Evolutionary conservation across 2,329 filamentous ascomycete genomes (phyloP).

Genomic region (Colletotrichum lindemuthianum): DNA sequence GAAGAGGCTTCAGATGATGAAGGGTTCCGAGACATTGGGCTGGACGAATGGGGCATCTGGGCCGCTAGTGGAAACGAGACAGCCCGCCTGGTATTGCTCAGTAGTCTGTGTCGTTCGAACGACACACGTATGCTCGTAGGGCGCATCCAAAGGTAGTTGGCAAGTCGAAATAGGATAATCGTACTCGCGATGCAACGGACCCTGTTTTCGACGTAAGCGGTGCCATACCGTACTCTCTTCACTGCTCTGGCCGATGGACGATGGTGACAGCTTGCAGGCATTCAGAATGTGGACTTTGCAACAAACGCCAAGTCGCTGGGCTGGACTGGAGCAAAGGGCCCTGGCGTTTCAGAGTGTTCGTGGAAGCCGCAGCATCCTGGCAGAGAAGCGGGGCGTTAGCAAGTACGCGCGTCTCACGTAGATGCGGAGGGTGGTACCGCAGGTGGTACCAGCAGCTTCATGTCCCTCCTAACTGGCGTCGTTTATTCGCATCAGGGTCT

Average conservation of each 20-base stretch:
- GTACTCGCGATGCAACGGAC: too few relatives aligned
- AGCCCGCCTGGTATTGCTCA: neutral
- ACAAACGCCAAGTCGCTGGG: conserved; percentile 28
- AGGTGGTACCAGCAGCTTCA: conserved; percentile 17
- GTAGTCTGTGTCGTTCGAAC: too few relatives aligned
- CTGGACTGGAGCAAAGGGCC: conserved; percentile 2
- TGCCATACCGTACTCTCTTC: too few relatives aligned
- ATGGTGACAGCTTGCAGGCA: neutral
- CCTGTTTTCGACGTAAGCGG: too few relatives aligned
- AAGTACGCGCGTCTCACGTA: conserved; percentile 35
- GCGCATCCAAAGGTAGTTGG: too few relatives aligned
- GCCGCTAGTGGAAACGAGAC: conserved; percentile 25
- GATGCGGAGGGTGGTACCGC: conserved; percentile 17
- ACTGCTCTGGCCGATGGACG: too few relatives aligned
- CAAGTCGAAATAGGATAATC: too few relatives aligned
- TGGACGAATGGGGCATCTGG: conserved; percentile 22
- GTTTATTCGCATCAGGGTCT: conserved; percentile 20
- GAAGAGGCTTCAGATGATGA: conserved; percentile 11
- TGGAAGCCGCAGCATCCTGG: conserved; percentile 30
- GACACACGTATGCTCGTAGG: too few relatives aligned
- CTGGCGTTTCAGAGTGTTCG: conserved; percentile 34
- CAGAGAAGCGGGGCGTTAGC: conserved; percentile 24
- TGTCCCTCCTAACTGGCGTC: conserved; percentile 12
- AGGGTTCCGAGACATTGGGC: conserved; percentile 24
- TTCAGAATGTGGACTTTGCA: conserved; percentile 10